Percentiles rank a stretch among this genome's conserved stretches.
Evolutionary conservation across 169 alveolate species (phyloP).

Genomic region (Eimeria necatrix): DNA sequence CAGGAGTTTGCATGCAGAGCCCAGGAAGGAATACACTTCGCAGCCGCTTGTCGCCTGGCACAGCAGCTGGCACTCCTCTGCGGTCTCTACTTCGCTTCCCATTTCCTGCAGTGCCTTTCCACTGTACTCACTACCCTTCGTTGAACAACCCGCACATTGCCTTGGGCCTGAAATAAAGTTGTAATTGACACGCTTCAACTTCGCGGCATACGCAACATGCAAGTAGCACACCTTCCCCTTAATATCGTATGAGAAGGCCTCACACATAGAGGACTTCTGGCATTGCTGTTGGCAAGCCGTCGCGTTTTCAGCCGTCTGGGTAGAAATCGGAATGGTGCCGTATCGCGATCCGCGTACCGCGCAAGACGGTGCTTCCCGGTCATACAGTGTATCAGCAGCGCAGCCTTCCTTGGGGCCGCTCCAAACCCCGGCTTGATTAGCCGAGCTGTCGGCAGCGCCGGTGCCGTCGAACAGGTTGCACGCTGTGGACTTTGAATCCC

Average conservation of each 20-base stretch:
- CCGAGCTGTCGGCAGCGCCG: background rate
- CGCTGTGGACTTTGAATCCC: background rate
- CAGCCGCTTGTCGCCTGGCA: constrained; percentile 27
- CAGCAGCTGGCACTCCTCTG: constrained; percentile 24
- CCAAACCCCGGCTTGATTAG: background rate
- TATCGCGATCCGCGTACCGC: background rate
- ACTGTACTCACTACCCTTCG: too few relatives aligned
- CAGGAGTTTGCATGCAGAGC: background rate
- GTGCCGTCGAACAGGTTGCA: background rate
- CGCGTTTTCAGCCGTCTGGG: background rate
- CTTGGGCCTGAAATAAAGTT: constrained; percentile 27
- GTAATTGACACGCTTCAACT: background rate
- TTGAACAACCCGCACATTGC: background rate
- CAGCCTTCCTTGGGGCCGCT: constrained; percentile 35
- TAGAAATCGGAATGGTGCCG: background rate
- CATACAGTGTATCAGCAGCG: background rate
- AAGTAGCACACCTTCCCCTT: background rate
- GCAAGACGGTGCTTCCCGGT: background rate
- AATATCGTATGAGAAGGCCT: constrained; percentile 12
- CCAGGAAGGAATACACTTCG: background rate
- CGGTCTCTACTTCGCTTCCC: background rate
- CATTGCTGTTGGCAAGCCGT: background rate
- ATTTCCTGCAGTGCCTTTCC: background rate
- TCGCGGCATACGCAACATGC: background rate
- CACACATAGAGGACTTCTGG: background rate